Evolutionary conservation across 2,329 filamentous ascomycete genomes (phyloP).

Genomic region (Ascochyta viciae-villosae): DNA sequence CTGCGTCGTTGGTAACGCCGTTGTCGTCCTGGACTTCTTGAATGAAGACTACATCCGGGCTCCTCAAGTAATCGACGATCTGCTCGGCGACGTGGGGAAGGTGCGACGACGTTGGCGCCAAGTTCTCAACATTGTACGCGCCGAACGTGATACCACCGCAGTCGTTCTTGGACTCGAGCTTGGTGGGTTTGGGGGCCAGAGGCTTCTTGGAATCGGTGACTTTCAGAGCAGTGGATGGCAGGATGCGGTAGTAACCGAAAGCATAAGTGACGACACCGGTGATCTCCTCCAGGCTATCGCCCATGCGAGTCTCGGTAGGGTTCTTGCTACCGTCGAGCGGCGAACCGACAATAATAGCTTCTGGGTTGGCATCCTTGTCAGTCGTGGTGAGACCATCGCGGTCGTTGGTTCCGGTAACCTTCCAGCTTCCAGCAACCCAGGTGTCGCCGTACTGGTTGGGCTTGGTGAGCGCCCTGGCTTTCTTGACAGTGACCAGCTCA

Average conservation of each 20-base stretch:
- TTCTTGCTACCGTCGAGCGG: slow-evolving; percentile 72
- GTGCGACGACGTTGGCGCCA: slow-evolving; percentile 63
- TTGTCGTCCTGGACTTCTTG: slow-evolving; percentile 75
- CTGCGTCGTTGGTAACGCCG: slow-evolving; percentile 67
- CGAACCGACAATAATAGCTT: slow-evolving; percentile 69
- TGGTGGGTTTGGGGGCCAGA: slow-evolving; percentile 58
- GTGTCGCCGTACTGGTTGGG: slow-evolving; percentile 72
- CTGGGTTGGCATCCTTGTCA: slow-evolving; percentile 69
- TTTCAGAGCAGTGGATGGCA: slow-evolving; percentile 66
- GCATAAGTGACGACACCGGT: slow-evolving; percentile 71
- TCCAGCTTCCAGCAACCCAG: slow-evolving; percentile 73
- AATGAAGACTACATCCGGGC: slow-evolving; percentile 71
- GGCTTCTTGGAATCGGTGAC: slow-evolving; percentile 56
- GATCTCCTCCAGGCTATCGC: slow-evolving; percentile 69
- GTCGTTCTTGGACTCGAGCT: slow-evolving; percentile 61
- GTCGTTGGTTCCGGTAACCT: slow-evolving; percentile 66
- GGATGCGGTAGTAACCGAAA: slow-evolving; percentile 73
- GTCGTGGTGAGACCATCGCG: slow-evolving; percentile 71
- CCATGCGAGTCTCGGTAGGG: slow-evolving; percentile 66
- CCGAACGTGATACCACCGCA: slow-evolving; percentile 70
- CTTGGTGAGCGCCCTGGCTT: slow-evolving; percentile 63
- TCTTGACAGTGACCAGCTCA: slow-evolving; percentile 70
- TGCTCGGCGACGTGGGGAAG: slow-evolving; percentile 67
- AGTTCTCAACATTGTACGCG: slow-evolving; percentile 75
- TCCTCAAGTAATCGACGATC: slow-evolving; percentile 68